Evolutionary conservation across 2,329 filamentous ascomycete species (phyloP), one percentile per base, ranked within the genome.

Genomic region (Thielaviopsis euricoi): DNA sequence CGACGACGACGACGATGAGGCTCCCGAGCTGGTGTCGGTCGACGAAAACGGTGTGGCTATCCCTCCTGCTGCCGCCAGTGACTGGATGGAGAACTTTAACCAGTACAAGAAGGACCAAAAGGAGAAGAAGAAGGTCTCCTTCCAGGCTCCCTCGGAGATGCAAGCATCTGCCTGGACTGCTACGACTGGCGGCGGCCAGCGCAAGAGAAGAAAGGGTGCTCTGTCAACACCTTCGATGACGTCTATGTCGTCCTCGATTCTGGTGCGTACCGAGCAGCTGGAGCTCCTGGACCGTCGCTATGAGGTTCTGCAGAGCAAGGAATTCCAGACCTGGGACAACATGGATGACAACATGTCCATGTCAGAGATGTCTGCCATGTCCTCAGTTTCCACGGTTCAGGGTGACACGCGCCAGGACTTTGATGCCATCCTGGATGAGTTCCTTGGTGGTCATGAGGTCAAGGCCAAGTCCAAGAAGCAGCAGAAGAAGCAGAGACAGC

Each of bases 161-260:
- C 82, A 86, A 65, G 84, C 80, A 1, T 86, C 86, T 6, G 74
- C 85, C 63, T 79, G 86, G 73, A 89, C 85, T 1, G 83, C 85
- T 0, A 89, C 86, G 2, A 85, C 87, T 1, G 86, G 84, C 61
- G 88, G 87, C 40, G 89, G 89, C 13, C 82, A 87, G 56, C 80
- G 79, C 61, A 97, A 97, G 83, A 96, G 95, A 80, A 83, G 91
- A 67, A 97, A 95, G 75, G 91, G 90, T 52, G 91, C 93, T 2
- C 73, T 94, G 69, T 97, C 91, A 3, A 88, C 86, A 63, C 85
- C 87, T 0, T 93, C 89, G 0, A 83, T 80, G 60, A 95, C 93
- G 71, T 93, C 87, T 56, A 95, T 95, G 90, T 89, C 87, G 0
- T 94, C 87, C 0, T 94, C 89, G 0, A 86, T 89, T 0, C 76